These are phyloP conservation scores for Excoecaria cochinchinensis DNA, from an alignment of 345 rosid species.

Conservation along the genomic window DNA sequence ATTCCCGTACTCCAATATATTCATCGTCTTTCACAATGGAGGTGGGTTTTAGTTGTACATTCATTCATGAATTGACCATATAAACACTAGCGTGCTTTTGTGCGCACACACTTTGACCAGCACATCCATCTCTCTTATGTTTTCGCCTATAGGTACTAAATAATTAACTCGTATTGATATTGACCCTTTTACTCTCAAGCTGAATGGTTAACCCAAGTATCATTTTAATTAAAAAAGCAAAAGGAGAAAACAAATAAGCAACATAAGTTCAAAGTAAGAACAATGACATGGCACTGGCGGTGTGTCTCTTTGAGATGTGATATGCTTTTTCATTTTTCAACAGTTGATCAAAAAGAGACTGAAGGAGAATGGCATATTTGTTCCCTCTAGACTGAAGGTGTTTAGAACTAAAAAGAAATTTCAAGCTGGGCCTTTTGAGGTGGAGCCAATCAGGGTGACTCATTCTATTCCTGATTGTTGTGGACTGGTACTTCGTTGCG, in stretches of 20 bases:
- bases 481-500: conserved; percentile 90
- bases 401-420: conserved; percentile 69
- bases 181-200: conserved; percentile 12
- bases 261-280: conserved; percentile 12
- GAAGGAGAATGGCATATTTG: conserved; percentile 92
- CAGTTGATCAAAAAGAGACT: conserved; percentile 93
- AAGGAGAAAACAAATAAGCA: not conserved
- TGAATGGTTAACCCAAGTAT: not conserved
- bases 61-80: not conserved
- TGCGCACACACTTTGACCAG: not conserved
- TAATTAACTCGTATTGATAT: conserved; percentile 11
- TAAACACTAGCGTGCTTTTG: not conserved
- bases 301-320: conserved; percentile 4
- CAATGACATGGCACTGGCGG: conserved; percentile 1
- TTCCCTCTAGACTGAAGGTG: conserved; percentile 82
- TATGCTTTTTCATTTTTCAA: conserved; percentile 18
- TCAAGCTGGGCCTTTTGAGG: conserved; percentile 93
- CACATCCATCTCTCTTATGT: not conserved
- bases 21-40: conserved; percentile 99
- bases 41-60: conserved; percentile 42
- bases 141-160: not conserved
- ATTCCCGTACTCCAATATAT: conserved; percentile 73
- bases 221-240: not conserved
- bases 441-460: conserved; percentile 93
- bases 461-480: conserved; percentile 99